Percentiles rank a stretch among this genome's conserved stretches.
phyloP scores from a whole-genome alignment of 169 alveolate species.

The Cryptosporidium sp. region DNA sequence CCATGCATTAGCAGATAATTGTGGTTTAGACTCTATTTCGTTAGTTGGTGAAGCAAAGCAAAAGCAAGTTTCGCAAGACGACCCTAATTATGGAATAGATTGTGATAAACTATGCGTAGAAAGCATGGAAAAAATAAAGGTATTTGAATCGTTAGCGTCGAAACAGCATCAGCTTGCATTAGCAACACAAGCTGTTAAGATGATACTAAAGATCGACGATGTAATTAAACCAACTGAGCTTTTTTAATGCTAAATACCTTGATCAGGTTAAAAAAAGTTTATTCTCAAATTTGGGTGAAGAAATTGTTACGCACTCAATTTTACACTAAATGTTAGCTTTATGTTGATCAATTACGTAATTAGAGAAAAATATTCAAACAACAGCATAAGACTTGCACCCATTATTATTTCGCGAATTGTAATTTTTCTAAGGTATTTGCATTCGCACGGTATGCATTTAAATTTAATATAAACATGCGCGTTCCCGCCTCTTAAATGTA shows the following conservation, averaged over 20 bases:
- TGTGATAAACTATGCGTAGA: conserved; percentile 80
- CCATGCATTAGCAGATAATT: conserved; percentile 96
- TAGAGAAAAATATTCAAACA: background rate
- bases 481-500: conserved; percentile 58
- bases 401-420: background rate
- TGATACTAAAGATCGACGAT: conserved; percentile 98
- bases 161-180: conserved; percentile 94
- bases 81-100: conserved; percentile 74
- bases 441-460: background rate
- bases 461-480: background rate
- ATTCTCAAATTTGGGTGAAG: background rate
- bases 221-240: conserved; percentile 91
- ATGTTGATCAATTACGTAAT: conserved; percentile 1
- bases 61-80: conserved; percentile 86
- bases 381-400: conserved; percentile 10
- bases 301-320: background rate
- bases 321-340: background rate
- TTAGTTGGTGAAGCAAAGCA: conserved; percentile 93
- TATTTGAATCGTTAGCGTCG: conserved; percentile 94
- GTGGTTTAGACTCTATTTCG: conserved; percentile 95
- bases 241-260: background rate
- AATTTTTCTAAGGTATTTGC: background rate
- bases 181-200: conserved; percentile 98
- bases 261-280: background rate
- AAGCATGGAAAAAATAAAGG: conserved; percentile 92